These are phyloP conservation scores for Annulohypoxylon truncatum DNA, from an alignment of 2,329 filamentous ascomycete genomes.

Conservation along the genomic window DNA sequence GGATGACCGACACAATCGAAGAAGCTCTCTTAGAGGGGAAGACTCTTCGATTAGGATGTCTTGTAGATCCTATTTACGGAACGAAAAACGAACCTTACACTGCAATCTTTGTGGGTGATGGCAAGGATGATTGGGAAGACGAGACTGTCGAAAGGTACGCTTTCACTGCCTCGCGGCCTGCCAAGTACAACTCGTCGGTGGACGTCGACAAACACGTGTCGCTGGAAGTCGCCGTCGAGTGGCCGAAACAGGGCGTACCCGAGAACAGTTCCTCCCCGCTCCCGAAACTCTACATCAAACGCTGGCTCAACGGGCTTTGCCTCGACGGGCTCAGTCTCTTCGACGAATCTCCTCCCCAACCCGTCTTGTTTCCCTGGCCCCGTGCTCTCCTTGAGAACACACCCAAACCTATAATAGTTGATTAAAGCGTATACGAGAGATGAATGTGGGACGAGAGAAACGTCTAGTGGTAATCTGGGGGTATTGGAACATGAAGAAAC, in stretches of 20 bases:
- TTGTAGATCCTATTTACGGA: constrained; percentile 36
- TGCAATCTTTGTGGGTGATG: constrained; percentile 44
- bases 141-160: constrained; percentile 38
- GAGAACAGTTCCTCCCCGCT: background rate
- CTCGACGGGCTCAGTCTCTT: constrained; percentile 47
- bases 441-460: constrained; percentile 12
- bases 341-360: constrained; percentile 20
- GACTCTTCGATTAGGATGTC: constrained; percentile 41
- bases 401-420: background rate
- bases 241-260: constrained; percentile 23
- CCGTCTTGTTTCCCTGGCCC: constrained; percentile 48
- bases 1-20: constrained; percentile 45
- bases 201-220: constrained; percentile 46
- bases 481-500: background rate
- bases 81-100: constrained; percentile 26
- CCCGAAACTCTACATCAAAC: constrained; percentile 46
- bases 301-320: constrained; percentile 49
- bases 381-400: constrained; percentile 36
- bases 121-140: constrained; percentile 26
- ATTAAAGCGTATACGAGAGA: background rate
- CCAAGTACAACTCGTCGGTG: constrained; percentile 8
- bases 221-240: constrained; percentile 45
- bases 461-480: background rate
- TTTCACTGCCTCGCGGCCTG: constrained; percentile 41
- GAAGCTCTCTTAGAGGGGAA: constrained; percentile 44